Evolutionary conservation across 78 protist species (phyloP), one percentile per base, ranked within the genome.

Genomic region (slime mould (Dictyostelium discoideum)): DNA sequence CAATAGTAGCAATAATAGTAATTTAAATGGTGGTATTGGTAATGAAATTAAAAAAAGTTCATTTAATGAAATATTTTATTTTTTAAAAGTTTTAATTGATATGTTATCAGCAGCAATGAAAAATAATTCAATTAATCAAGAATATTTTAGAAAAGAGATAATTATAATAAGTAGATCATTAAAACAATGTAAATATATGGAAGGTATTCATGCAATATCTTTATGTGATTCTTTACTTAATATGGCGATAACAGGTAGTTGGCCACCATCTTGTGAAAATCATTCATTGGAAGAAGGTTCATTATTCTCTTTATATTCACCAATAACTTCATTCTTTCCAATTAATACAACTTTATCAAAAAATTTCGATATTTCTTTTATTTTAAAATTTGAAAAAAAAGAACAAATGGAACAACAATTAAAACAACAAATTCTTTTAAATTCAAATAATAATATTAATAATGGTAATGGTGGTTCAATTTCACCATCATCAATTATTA

Each of bases 261-360:
- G 96, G 96, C 96, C 96, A 54, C 96, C 96, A 39, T 93, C 93
- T 37, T 93, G 96, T 60, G 85, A 86, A 29, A 79, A 85, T 37
- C 96, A 93, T 57, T 87, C 93, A 18, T 72, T 87, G 14, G 96
- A 90, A n/a, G 95, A 90, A 26, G 95, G 95, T n/a, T 90, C 95
- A 37, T 85, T 90, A 18, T 63, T 90, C 4, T 82, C 88, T 32
- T 42, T 85, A 3, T 87, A 79, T 57, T 87, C 93, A 18, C 96
- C 96, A 39, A 86, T 84, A 4, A 83, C 96, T 5, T 77, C 85
- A 3, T 81, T 87, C 73, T 82, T 92, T 78, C 93, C 92, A 85
- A 85, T 39, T 10, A 78, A 78, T 48, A 24, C 85, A 9, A 26
- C 82, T 26, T 26, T 44, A 65, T 63, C 20, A 14, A 72, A 84